Evolutionary conservation across 148 eudicot genomes (phyloP), one percentile per base, ranked within the genome.

Genomic region (Beta vulgaris): DNA sequence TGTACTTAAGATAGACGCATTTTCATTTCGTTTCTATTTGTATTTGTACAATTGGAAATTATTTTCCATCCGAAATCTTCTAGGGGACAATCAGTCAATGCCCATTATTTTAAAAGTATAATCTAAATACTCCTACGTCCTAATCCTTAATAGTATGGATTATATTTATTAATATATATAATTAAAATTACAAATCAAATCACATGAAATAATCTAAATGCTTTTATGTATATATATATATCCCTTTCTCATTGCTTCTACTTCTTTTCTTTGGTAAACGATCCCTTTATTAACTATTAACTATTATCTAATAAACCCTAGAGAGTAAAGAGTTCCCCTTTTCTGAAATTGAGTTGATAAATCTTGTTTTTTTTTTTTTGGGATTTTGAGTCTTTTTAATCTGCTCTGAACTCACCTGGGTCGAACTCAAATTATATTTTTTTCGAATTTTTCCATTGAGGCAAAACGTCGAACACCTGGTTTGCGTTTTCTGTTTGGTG

Each of bases 391-490:
- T 25, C 4, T 54, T 25, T 2, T 54, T 7, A 59, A 69, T 77
- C 10, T 25, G 16, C 8, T 55, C 12, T 63, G 39, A 76, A 44
- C 31, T 44, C 43, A 54, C 54, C 79, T 76, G 73, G 79, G 83
- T 72, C 26, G 44, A 31, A 7, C n/a, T 68, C 68, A 75, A 4
- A 53, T 34, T 74, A 21, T 16, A 44, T 25, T 42, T 11, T 37
- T 26, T 29, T 39, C n/a, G n/a, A n/a, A n/a, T n/a, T 49, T 46
- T 77, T 76, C 84, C 82, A 58, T 55, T 69, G 62, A 85, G 77
- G 81, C 82, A 85, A 74, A 69, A 65, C 69, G 37, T 78, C 81
- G 83, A 82, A 81, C 84, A 71, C 78, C 68, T 76, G 66, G 48
- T n/a, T 19, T 78, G 77, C 84, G 70, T 44, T 74, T 37, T 62